phyloP scores from a whole-genome alignment of 2,329 filamentous ascomycete genomes.

The Pseudogymnoascus pannorum region DNA sequence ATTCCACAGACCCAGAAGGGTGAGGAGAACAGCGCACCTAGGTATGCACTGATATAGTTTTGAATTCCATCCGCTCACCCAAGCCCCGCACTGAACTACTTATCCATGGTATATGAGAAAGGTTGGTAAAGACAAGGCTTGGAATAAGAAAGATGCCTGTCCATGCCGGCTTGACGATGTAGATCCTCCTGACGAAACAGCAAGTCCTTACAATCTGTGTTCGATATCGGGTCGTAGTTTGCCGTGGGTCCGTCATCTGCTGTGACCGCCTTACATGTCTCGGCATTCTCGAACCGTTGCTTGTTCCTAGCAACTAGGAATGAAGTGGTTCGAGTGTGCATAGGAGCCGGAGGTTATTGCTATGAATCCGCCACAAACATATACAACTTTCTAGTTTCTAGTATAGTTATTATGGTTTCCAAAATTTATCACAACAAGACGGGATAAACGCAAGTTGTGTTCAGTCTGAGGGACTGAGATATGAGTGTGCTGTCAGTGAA shows the following conservation, averaged over 20 bases:
- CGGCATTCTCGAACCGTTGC: neutral
- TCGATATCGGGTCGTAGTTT: neutral
- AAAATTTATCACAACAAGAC: neutral
- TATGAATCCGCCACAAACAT: neutral
- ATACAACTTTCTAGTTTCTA: neutral
- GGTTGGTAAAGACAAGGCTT: neutral
- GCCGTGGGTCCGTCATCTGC: neutral
- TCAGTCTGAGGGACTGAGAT: neutral
- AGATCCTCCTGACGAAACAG: neutral
- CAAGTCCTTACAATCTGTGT: neutral
- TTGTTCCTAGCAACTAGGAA: neutral
- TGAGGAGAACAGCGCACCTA: neutral
- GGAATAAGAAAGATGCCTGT: neutral
- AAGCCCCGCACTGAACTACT: neutral
- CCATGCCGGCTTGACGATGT: neutral
- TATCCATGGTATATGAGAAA: neutral
- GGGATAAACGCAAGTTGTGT: neutral
- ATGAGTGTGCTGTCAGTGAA: neutral
- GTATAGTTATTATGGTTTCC: neutral
- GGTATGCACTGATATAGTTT: neutral
- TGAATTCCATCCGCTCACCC: neutral
- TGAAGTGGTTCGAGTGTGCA: neutral
- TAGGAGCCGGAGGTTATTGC: neutral
- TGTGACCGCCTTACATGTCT: neutral
- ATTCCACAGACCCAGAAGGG: neutral